Conservation (phyloP, 31 red algal genomes). For the Endocladia muricata region DNA sequence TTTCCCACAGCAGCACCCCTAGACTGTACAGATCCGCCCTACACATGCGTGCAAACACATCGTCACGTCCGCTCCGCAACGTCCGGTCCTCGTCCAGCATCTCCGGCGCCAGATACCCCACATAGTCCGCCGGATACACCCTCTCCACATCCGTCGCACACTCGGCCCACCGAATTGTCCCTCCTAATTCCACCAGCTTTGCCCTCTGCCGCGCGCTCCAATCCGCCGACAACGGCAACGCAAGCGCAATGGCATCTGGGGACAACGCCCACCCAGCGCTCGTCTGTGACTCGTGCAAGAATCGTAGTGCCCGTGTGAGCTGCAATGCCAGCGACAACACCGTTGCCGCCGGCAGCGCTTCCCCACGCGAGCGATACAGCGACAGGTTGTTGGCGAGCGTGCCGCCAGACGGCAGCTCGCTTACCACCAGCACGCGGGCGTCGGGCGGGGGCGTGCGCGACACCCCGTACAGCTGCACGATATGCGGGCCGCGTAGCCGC, state of each 20-base stretch:
- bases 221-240: neutral
- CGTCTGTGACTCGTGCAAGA: slow-evolving; percentile 12
- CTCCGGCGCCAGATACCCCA: slow-evolving; percentile 28
- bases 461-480: slow-evolving; percentile 22
- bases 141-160: neutral
- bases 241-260: neutral
- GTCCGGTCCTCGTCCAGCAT: slow-evolving; percentile 16
- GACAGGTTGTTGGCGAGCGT: slow-evolving; percentile 4
- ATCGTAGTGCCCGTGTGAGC: slow-evolving; percentile 9
- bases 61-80: neutral
- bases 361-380: neutral
- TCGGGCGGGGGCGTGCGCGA: slow-evolving; percentile 2
- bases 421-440: slow-evolving; percentile 9
- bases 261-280: slow-evolving; percentile 9
- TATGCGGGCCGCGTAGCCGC: slow-evolving; percentile 16
- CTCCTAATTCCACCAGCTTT: slow-evolving; percentile 27
- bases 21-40: slow-evolving; percentile 13
- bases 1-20: slow-evolving; percentile 20
- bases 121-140: neutral
- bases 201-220: slow-evolving; percentile 9
- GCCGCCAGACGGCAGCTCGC: slow-evolving; percentile 13
- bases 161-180: neutral
- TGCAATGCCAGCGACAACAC: slow-evolving; percentile 7
- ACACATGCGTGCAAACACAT: neutral
- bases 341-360: neutral